Conservation (phyloP, 2,329 filamentous ascomycete species). For the Penicillium sp. region DNA sequence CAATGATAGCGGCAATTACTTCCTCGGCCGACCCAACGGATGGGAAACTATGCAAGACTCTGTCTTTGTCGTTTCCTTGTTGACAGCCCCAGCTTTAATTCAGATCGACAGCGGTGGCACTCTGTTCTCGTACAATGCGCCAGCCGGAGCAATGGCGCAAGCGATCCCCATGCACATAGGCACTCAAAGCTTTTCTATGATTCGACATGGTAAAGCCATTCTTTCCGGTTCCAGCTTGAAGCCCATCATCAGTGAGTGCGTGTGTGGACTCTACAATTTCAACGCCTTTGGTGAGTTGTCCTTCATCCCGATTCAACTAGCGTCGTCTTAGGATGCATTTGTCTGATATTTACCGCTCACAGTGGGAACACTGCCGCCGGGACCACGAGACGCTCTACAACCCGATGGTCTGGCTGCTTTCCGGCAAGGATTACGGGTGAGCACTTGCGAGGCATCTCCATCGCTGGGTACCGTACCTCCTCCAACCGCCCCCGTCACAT, state of each 20-base stretch:
- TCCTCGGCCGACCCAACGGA: constrained; percentile 47
- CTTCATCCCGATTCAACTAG: too few species aligned
- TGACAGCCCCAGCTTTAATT: constrained; percentile 43
- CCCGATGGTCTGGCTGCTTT: constrained; percentile 19
- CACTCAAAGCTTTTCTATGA: constrained; percentile 44
- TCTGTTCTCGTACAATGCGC: constrained; percentile 40
- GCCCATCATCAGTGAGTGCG: constrained; percentile 45
- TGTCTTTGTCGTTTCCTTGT: constrained; percentile 49
- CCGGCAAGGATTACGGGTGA: constrained; percentile 15
- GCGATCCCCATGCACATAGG: constrained; percentile 46
- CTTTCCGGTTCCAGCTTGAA: constrained; percentile 45
- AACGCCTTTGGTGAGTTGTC: constrained; percentile 48
- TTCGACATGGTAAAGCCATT: constrained; percentile 37
- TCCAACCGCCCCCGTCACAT: not conserved
- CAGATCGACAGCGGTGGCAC: constrained; percentile 44
- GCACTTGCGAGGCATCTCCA: constrained; percentile 19
- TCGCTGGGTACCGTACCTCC: constrained; percentile 19
- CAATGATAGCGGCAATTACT: constrained; percentile 48
- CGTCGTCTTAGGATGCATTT: not conserved
- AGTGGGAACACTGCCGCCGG: constrained; percentile 22
- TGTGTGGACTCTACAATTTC: constrained; percentile 51
- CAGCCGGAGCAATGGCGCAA: constrained; percentile 42
- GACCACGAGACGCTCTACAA: constrained; percentile 15
- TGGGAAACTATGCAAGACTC: constrained; percentile 46
- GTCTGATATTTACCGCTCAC: not conserved